A percentile compares a stretch with the other conserved stretches of the same genome.
These are phyloP conservation scores for Colletotrichum sp. DNA, from an alignment of 2,329 filamentous ascomycete species.

Conservation along the genomic window DNA sequence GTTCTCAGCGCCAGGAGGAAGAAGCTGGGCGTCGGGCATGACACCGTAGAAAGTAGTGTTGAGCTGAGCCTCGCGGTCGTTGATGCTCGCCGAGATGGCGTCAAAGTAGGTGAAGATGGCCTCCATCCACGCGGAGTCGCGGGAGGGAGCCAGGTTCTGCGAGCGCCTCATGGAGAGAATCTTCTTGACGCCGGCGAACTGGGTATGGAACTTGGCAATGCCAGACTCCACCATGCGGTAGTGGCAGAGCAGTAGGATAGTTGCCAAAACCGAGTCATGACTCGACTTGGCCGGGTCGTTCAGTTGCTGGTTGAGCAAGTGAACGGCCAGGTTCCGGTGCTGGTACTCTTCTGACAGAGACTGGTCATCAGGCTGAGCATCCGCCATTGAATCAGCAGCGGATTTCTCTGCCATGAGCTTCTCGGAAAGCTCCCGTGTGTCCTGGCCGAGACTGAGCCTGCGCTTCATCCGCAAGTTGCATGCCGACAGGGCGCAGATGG, in stretches of 20 bases:
- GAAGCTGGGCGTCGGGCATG: slow-evolving; percentile 50
- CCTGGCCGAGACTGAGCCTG: slow-evolving; percentile 66
- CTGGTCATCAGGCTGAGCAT: slow-evolving; percentile 63
- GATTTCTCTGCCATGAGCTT: slow-evolving; percentile 52
- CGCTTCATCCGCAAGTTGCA: slow-evolving; percentile 90
- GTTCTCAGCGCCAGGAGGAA: slow-evolving; percentile 76
- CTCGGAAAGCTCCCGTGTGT: slow-evolving; percentile 55
- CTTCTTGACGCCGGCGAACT: slow-evolving; percentile 92
- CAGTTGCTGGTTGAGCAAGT: slow-evolving; percentile 83
- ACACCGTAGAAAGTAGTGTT: slow-evolving; percentile 68
- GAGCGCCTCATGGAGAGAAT: slow-evolving; percentile 77
- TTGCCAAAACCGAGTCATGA: slow-evolving; percentile 87
- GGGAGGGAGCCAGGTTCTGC: slow-evolving; percentile 55
- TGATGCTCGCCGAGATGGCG: slow-evolving; percentile 89
- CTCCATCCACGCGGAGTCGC: slow-evolving; percentile 88
- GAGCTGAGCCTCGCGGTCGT: slow-evolving; percentile 87
- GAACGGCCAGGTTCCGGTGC: slow-evolving; percentile 80
- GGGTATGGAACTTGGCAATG: slow-evolving; percentile 90
- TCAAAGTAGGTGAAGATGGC: slow-evolving; percentile 95
- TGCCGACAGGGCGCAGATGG: slow-evolving; percentile 85
- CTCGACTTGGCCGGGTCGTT: slow-evolving; percentile 76
- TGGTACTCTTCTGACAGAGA: slow-evolving; percentile 81
- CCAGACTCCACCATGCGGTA: slow-evolving; percentile 95
- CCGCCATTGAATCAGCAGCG: slow-evolving; percentile 47
- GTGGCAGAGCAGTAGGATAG: slow-evolving; percentile 85